These are phyloP conservation scores for Zoysia matrella DNA, from an alignment of 202 grass and related monocot genomes.

Conservation along the genomic window DNA sequence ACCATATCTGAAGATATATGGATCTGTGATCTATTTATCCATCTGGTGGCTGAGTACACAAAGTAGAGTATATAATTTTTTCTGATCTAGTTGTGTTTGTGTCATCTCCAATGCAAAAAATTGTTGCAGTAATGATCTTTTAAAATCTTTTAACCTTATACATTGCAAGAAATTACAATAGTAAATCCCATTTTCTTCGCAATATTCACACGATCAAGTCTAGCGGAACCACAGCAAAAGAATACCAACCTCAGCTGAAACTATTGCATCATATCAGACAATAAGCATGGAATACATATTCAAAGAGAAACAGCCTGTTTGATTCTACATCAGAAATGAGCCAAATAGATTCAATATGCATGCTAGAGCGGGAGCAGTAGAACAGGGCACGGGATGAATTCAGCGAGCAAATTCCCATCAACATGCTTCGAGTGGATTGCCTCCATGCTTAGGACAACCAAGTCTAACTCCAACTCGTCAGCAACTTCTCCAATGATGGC, in stretches of 20 bases:
- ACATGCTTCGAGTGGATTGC: too few relatives aligned
- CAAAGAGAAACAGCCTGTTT: neutral
- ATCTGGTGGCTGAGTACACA: too few relatives aligned
- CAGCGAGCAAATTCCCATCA: too few relatives aligned
- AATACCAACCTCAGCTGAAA: neutral
- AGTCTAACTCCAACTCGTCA: too few relatives aligned
- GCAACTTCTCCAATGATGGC: conserved; percentile 72
- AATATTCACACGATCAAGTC: conserved; percentile 45
- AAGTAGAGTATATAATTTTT: too few relatives aligned
- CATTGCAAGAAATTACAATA: too few relatives aligned
- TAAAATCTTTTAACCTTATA: too few relatives aligned
- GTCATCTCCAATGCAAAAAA: too few relatives aligned
- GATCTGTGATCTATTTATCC: neutral
- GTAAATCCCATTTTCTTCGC: neutral
- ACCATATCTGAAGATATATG: too few relatives aligned
- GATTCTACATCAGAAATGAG: neutral
- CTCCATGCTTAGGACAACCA: too few relatives aligned
- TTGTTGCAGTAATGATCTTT: neutral
- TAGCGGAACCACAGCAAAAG: neutral
- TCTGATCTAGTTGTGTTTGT: too few relatives aligned
- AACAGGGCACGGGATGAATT: conserved; percentile 58
- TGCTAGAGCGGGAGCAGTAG: conserved; percentile 73
- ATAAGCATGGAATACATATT: conserved; percentile 6
- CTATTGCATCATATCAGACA: conserved; percentile 11
- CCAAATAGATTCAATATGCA: neutral